These are phyloP conservation scores for Apodospora peruviana DNA, from an alignment of 495 filamentous ascomycete species.

Conservation along the genomic window DNA sequence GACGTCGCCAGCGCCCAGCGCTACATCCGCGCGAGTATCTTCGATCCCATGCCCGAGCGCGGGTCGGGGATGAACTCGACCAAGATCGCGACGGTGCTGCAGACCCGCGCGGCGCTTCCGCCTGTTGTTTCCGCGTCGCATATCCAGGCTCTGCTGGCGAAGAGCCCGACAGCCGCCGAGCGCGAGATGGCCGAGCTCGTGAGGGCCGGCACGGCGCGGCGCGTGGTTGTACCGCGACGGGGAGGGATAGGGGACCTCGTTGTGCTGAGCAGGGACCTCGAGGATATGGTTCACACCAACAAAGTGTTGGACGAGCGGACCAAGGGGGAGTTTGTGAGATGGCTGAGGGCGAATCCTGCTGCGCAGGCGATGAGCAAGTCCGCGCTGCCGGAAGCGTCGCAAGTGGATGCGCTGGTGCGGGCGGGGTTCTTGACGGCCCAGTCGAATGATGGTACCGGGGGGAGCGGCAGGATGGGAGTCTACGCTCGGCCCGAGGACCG, in stretches of 20 bases:
- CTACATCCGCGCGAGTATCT: slow-evolving; percentile 60
- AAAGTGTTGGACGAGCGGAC: slow-evolving; percentile 39
- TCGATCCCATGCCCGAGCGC: slow-evolving; percentile 57
- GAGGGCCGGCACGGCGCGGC: slow-evolving; percentile 53
- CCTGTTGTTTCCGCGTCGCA: slow-evolving; percentile 67
- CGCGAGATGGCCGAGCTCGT: slow-evolving; percentile 64
- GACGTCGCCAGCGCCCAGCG: slow-evolving; percentile 61
- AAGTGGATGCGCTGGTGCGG: slow-evolving; percentile 47
- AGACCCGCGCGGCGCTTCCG: slow-evolving; percentile 60
- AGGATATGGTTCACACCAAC: slow-evolving; percentile 45
- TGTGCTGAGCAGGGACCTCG: slow-evolving; percentile 59
- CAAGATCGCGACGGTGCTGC: slow-evolving; percentile 64
- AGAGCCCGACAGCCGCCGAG: slow-evolving; percentile 65
- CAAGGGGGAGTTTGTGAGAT: slow-evolving; percentile 53
- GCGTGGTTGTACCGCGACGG: slow-evolving; percentile 60
- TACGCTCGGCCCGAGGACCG: slow-evolving; percentile 49
- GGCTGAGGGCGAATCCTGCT: slow-evolving; percentile 51
- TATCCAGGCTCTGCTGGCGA: slow-evolving; percentile 59
- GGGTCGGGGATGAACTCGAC: slow-evolving; percentile 69
- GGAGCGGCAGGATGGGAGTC: slow-evolving; percentile 27
- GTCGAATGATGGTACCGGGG: slow-evolving; percentile 6
- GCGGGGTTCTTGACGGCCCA: slow-evolving; percentile 63
- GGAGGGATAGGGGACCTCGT: slow-evolving; percentile 67
- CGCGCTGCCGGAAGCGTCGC: slow-evolving; percentile 48
- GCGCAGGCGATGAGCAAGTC: slow-evolving; percentile 44